Evolutionary conservation across 202 grass and related monocot species (phyloP), one percentile per base, ranked within the genome.

Genomic region (Cymbopogon flexuosus): DNA sequence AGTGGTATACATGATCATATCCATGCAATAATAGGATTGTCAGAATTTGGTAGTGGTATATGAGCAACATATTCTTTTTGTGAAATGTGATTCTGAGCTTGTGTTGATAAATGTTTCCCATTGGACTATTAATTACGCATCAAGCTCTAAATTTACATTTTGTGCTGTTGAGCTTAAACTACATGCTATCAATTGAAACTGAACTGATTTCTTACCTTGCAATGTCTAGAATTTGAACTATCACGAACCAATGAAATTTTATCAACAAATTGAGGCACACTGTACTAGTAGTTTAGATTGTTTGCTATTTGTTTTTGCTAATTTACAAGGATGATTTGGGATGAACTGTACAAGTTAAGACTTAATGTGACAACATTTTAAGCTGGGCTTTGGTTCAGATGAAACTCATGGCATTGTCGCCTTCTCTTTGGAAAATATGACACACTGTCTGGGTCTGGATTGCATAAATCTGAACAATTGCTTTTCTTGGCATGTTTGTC

Each of bases 241-340:
- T 77, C 12, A 41, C 24, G 46, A 59, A 70, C 0, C 65, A 35
- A 22, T 7, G 23, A 76, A 85, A 27, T 14, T 35, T 81, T 78
- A 3, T 79, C 16, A 82, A 86, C 23, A 73, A 83, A 62, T 71
- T 47, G 54, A 69, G 23, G n/a, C 65, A 76, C 76, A 75, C 0
- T 51, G 8, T 57, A 22, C 27, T 76, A 40, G 22, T 72, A 41
- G 56, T 29, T 70, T 80, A 68, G 5, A 46, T 60, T 62, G 62
- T 8, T 88, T 70, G 13, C 10, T 72, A 39, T 76, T 81, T 75
- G 46, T 81, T 65, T 81, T 43, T 5, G 74, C 18, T 79, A 79
- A 70, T 64, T 68, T 79, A n/a, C 56, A 62, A 39, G 30, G 3
- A 70, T 13, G 40, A 16, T 60, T 78, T 85, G 57, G 47, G 61